Base-by-base conservation (phyloP, 2,329 filamentous ascomycete species). In the Calonectria henricotiae region DNA sequence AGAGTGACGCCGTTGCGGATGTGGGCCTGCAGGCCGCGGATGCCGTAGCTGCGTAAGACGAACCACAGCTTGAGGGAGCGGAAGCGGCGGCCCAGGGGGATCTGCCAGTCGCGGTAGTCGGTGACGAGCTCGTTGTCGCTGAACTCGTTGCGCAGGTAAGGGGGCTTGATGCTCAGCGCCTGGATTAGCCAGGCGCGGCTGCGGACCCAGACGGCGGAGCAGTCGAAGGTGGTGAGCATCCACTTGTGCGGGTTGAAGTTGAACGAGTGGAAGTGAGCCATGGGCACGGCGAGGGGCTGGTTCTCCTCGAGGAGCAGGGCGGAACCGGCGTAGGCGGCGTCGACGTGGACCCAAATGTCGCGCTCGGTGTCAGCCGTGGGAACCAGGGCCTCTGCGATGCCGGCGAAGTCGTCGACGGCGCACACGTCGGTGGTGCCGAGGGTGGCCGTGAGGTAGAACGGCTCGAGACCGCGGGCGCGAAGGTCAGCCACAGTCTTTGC, bases 171-270 rank as follows among this genome's bases (percentile, higher is more conserved):
- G 79, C 90, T 91, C 47, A 98, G 88, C 0, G 95, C 93, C 71
- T 92, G 88, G 49, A 93, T 94, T n/a, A 98, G 89, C 83, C 95
- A 91, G 65, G 86, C 85, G 17, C 95, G 89, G 77, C 91, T 88
- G 72, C 92, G 91, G 60, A 98, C 91, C 83, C 90, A 98, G 54
- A 98, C 88, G 74, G 93, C 93, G 65, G 93, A 94, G 77, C 87
- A 89, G 81, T 98, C 96, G 78, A 98, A 98, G 83, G 97, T 98
- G 68, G 94, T 95, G 20, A 98, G 90, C 58, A 98, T 87, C 96
- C 96, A 98, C 85, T 98, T 98, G 87, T 98, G 95, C 89, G 98
- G 93, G 86, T 98, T 98, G 85, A 96, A 90, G 83, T 98, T 92
- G 88, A 97, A 98, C 73, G 92, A 95, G 85, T 98, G 93, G 80